These are phyloP conservation scores for Fusarium sp. DNA, from an alignment of 2,329 filamentous ascomycete species.

Conservation along the genomic window DNA sequence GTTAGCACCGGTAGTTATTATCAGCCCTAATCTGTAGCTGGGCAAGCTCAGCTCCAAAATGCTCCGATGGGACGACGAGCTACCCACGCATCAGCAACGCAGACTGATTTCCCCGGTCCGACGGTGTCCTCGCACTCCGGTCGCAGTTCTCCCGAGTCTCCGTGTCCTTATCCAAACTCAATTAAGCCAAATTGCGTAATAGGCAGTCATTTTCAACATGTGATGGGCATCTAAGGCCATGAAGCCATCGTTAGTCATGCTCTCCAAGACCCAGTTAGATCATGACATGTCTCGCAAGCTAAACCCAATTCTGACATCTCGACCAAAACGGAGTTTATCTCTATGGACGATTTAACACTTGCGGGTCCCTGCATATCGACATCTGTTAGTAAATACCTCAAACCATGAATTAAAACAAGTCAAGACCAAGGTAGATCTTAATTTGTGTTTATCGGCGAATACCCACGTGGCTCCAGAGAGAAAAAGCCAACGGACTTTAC, in stretches of 20 bases:
- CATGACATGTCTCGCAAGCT: background rate
- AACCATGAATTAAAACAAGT: fast-evolving
- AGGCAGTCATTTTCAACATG: background rate
- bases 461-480: background rate
- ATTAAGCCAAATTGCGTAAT: background rate
- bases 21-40: fast-evolving
- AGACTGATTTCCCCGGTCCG: background rate
- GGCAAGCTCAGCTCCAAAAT: background rate
- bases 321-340: background rate
- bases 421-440: background rate
- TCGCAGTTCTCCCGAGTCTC: background rate
- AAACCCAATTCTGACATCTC: background rate
- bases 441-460: background rate
- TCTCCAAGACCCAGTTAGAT: background rate
- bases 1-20: background rate
- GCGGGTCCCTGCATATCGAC: background rate
- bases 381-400: background rate
- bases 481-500: background rate
- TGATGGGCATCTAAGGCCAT: no score
- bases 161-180: background rate
- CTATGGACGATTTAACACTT: background rate
- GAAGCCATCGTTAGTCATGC: background rate
- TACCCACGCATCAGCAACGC: background rate
- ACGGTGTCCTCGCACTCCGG: background rate
- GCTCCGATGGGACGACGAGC: background rate